Conservation (phyloP, 768 basidiomycete genomes). For the Holtermanniella nyarrowii region DNA sequence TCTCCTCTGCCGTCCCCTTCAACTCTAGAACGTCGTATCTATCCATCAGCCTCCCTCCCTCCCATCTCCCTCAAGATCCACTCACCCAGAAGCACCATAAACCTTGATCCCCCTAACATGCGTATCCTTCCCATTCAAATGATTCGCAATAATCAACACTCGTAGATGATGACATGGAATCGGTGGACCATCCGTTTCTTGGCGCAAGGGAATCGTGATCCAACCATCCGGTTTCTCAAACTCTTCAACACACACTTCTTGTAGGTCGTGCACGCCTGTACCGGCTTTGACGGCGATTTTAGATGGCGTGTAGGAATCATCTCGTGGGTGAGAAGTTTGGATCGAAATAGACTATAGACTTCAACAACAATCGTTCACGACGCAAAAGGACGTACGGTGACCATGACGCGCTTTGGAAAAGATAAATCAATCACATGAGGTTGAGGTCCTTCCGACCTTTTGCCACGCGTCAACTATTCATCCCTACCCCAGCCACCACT, state of each 20-base stretch:
- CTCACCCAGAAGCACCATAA: slow-evolving; percentile 75
- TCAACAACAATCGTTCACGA: neutral
- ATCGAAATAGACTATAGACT: slow-evolving; percentile 26
- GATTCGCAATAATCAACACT: slow-evolving; percentile 79
- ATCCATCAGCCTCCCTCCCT: slow-evolving; percentile 3
- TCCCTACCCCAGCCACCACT: slow-evolving; percentile 36
- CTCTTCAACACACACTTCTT: slow-evolving; percentile 76
- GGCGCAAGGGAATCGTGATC: slow-evolving; percentile 48
- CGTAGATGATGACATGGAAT: slow-evolving; percentile 83
- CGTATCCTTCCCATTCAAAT: slow-evolving; percentile 98
- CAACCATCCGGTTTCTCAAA: slow-evolving; percentile 89
- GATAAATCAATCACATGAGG: slow-evolving; percentile 92
- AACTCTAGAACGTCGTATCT: slow-evolving; percentile 4
- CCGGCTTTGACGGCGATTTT: slow-evolving; percentile 84
- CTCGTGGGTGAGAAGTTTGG: slow-evolving; percentile 46
- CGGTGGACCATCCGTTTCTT: slow-evolving; percentile 52
- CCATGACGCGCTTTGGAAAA: slow-evolving; percentile 77
- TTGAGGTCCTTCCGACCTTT: slow-evolving; percentile 73
- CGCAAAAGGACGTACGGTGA: slow-evolving; percentile 54
- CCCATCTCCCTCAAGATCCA: slow-evolving; percentile 3
- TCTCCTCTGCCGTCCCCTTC: slow-evolving; percentile 42
- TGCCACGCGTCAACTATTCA: neutral
- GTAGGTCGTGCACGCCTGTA: slow-evolving; percentile 79
- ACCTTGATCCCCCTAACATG: slow-evolving; percentile 84
- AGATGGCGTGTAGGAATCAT: slow-evolving; percentile 95